phyloP scores from a whole-genome alignment of 2,329 filamentous ascomycete genomes.

The Fusarium keratoplasticum region DNA sequence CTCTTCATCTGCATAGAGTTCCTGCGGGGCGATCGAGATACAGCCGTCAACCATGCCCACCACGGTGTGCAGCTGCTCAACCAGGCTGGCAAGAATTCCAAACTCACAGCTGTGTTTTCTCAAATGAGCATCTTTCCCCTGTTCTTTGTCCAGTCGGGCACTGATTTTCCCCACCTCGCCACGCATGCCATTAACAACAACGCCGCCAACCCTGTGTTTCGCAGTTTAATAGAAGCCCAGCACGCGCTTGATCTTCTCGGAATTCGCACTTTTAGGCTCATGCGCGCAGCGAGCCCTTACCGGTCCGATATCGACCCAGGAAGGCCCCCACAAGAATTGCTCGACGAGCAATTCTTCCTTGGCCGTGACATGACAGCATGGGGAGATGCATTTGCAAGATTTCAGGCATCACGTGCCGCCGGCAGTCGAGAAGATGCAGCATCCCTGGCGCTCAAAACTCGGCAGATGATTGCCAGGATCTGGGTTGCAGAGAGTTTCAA shows the following conservation, averaged over 20 bases:
- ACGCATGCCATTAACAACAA: neutral
- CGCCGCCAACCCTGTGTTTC: constrained; percentile 10
- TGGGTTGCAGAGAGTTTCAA: constrained; percentile 49
- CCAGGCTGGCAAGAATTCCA: constrained; percentile 33
- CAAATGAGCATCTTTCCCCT: constrained; percentile 54
- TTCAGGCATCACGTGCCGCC: neutral
- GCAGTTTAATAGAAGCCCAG: constrained; percentile 42
- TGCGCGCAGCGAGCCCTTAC: constrained; percentile 45
- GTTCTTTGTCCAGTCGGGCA: constrained; percentile 48
- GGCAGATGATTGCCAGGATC: constrained; percentile 47
- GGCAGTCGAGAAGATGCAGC: constrained; percentile 8
- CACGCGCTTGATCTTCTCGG: constrained; percentile 46
- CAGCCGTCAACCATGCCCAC: constrained; percentile 51
- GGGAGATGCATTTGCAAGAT: constrained; percentile 42
- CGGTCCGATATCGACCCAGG: constrained; percentile 31
- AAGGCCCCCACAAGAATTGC: constrained; percentile 21
- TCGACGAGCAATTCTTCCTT: constrained; percentile 39
- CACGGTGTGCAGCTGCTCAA: constrained; percentile 54
- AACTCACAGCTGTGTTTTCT: constrained; percentile 52
- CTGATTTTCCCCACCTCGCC: constrained; percentile 13
- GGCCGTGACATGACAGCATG: constrained; percentile 44
- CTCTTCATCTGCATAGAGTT: constrained; percentile 59
- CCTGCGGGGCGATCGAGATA: constrained; percentile 50
- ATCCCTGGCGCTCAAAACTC: constrained; percentile 44
- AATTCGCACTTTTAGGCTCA: constrained; percentile 45